These are phyloP conservation scores for Fusarium nelsonii DNA, from an alignment of 2,329 filamentous ascomycete genomes.

Conservation along the genomic window DNA sequence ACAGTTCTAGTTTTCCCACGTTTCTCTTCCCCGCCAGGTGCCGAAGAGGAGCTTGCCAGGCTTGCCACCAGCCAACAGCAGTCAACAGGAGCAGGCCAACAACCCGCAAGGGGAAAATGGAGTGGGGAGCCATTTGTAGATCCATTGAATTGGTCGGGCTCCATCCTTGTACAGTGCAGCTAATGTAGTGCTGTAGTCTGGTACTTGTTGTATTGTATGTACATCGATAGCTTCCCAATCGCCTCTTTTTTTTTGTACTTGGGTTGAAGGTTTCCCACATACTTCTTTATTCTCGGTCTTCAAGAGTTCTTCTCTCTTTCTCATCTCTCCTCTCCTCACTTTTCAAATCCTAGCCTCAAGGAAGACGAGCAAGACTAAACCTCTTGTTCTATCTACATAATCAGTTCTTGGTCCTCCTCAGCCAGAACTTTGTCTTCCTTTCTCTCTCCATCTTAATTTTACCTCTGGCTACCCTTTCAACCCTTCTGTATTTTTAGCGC, in stretches of 20 bases:
- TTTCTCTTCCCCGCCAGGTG: slow-evolving; percentile 44
- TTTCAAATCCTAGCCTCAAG: slow-evolving; percentile 7
- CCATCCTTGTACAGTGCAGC: slow-evolving; percentile 22
- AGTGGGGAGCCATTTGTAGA: slow-evolving; percentile 38
- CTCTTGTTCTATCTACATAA: slow-evolving; percentile 35
- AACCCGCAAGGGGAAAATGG: slow-evolving; percentile 38
- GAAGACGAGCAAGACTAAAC: slow-evolving; percentile 30
- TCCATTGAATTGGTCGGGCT: slow-evolving; percentile 35
- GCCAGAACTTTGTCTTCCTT: slow-evolving; percentile 31
- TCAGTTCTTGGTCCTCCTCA: slow-evolving; percentile 30
- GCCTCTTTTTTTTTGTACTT: slow-evolving; percentile 43
- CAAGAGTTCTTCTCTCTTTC: slow-evolving; percentile 13
- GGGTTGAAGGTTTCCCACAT: slow-evolving; percentile 40
- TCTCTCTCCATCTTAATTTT: slow-evolving; percentile 37
- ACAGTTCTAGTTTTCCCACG: slow-evolving; percentile 48
- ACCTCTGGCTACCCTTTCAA: slow-evolving; percentile 20
- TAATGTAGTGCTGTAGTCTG: background rate
- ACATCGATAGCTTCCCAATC: slow-evolving; percentile 26
- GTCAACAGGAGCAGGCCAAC: slow-evolving; percentile 38
- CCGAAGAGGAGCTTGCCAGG: slow-evolving; percentile 42
- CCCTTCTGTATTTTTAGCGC: slow-evolving; percentile 49
- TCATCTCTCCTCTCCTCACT: slow-evolving; percentile 10
- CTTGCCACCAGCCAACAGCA: slow-evolving; percentile 46
- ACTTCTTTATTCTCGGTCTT: slow-evolving; percentile 12
- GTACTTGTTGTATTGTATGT: background rate